Base-by-base conservation (phyloP, 2,329 filamentous ascomycete species). In the Trichophyton simii region DNA sequence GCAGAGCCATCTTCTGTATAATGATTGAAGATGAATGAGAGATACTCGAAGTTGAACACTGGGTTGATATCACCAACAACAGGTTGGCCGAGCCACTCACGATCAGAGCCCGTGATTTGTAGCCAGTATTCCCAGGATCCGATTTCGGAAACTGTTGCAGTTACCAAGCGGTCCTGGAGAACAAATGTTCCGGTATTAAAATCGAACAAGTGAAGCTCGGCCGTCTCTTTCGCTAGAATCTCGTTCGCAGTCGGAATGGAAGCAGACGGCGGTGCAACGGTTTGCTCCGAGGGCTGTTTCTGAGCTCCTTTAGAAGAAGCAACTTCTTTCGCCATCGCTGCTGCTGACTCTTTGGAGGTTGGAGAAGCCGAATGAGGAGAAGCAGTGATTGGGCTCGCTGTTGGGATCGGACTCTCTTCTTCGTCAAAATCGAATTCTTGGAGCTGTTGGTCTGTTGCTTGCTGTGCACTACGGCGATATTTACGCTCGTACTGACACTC, bases 1-100 rank as follows among this genome's bases (percentile, higher is more conserved):
- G 94, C 92, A 1, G 88, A 88, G 1, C 91, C 90, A 73, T 96
- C 89, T 41, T 86, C 82, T 13, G 87, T 83, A 72, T 96, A 97
- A 72, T 96, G 91, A 70, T 99, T 99, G 82, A 99, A 99, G 70
- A 99, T 96, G 72, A 97, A 97, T 0, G 92, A 97, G n/a, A 96
- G 80, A 69, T 92, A 97, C 73, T 99, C 94, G 67, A 96, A 97
- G 76, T 97, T 97, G 79, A 97, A 99, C 20, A 99, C 91, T 0
- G 94, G 94, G 68, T 97, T 97, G 74, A 97, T 90, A 67, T 99
- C 94, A 5, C 89, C 87, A 34, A 91, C 80, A 34, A 99, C 84
- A 1, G 87, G 82, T 66, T 95, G 89, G 22, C 91, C 91, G 1
- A 99, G 79, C 89, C 91, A 96, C 60, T 91, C 85, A 69, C 85